These are phyloP conservation scores for Rhynchospora tenuis DNA, from an alignment of 176 grass and related monocot genomes.

Conservation along the genomic window DNA sequence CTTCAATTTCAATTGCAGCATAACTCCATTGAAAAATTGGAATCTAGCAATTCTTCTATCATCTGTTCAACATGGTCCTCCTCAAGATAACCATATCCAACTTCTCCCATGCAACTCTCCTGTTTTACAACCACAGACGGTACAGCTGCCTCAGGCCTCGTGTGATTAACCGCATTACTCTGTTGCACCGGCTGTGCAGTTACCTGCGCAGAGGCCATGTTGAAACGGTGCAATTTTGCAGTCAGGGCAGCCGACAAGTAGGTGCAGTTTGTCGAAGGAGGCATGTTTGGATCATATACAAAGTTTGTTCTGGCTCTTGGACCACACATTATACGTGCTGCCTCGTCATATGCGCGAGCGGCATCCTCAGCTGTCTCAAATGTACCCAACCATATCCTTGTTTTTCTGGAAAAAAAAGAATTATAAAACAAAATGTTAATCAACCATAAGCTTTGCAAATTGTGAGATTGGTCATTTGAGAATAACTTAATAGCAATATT, in stretches of 20 bases:
- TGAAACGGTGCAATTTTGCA: slow-evolving; percentile 81
- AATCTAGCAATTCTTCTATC: slow-evolving; percentile 94
- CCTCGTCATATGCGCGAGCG: slow-evolving; percentile 94
- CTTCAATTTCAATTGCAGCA: slow-evolving; percentile 35
- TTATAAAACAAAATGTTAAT: background rate
- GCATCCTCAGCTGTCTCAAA: slow-evolving; percentile 97
- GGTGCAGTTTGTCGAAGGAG: slow-evolving; percentile 7
- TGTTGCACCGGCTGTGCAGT: slow-evolving; percentile 27
- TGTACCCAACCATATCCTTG: slow-evolving; percentile 96
- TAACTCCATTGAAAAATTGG: slow-evolving; percentile 92
- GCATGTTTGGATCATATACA: slow-evolving; percentile 14
- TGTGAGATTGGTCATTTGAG: background rate
- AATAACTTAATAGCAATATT: background rate
- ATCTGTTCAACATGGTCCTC: slow-evolving; percentile 93
- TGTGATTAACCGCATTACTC: background rate
- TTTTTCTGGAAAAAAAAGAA: slow-evolving; percentile 55
- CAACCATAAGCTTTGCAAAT: background rate
- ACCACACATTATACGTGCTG: slow-evolving; percentile 90
- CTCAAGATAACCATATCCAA: slow-evolving; percentile 50
- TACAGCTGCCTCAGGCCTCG: background rate
- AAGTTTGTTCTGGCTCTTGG: slow-evolving; percentile 79
- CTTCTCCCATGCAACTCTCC: slow-evolving; percentile 7
- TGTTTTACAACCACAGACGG: background rate
- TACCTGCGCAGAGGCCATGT: slow-evolving; percentile 50
- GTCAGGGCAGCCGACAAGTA: slow-evolving; percentile 70